These are phyloP conservation scores for Clarireedia sp. DNA, from an alignment of 2,329 filamentous ascomycete species.

Conservation along the genomic window DNA sequence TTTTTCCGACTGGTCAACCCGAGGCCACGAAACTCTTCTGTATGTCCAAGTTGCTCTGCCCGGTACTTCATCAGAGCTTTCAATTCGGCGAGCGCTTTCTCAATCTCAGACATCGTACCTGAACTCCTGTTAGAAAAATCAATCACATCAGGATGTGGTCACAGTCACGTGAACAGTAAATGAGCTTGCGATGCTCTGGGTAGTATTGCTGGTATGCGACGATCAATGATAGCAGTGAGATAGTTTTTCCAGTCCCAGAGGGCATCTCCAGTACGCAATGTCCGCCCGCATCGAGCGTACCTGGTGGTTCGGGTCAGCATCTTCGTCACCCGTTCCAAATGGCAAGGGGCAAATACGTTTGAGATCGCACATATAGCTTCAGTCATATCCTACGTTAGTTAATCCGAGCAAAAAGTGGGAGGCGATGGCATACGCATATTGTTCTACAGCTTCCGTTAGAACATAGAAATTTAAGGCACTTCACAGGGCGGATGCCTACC, in stretches of 20 bases:
- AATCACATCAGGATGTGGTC: background rate
- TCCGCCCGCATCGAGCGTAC: conserved; percentile 84
- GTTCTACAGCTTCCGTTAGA: conserved; percentile 46
- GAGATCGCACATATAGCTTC: conserved; percentile 73
- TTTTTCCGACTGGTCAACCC: conserved; percentile 97
- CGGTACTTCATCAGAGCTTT: conserved; percentile 94
- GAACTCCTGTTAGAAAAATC: background rate
- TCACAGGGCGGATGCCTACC: conserved; percentile 24
- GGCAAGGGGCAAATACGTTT: conserved; percentile 42
- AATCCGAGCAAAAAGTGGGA: too few relatives aligned
- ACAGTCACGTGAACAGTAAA: conserved; percentile 81
- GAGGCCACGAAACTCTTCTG: conserved; percentile 87
- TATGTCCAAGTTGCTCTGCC: conserved; percentile 75
- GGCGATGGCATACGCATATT: conserved; percentile 49
- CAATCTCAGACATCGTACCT: conserved; percentile 98
- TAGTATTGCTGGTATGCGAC: conserved; percentile 94
- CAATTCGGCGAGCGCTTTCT: conserved; percentile 89
- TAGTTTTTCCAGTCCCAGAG: conserved; percentile 95
- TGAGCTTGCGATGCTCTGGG: conserved; percentile 88
- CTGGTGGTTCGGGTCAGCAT: conserved; percentile 24
- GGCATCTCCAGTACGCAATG: conserved; percentile 99
- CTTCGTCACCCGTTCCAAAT: background rate
- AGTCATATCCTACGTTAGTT: conserved; percentile 16
- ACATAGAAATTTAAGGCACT: background rate
- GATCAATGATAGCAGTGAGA: conserved; percentile 89